Conservation (phyloP, 208 protist species). For the Leishmania gerbilli region DNA sequence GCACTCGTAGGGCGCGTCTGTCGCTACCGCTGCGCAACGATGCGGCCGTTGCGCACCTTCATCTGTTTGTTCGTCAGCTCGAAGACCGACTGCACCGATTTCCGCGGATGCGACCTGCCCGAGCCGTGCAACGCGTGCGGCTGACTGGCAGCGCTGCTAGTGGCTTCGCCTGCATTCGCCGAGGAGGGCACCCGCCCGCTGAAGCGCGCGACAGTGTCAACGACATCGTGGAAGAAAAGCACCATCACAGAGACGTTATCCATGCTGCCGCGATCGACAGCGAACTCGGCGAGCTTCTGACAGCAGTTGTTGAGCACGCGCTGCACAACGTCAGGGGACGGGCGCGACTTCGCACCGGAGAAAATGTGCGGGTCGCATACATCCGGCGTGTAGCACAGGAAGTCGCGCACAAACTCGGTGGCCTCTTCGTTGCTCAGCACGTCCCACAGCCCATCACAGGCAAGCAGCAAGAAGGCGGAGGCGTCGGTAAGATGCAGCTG, state of each 20-base stretch:
- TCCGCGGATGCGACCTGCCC: slow-evolving; percentile 9
- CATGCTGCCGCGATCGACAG: slow-evolving; percentile 76
- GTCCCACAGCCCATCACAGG: slow-evolving; percentile 91
- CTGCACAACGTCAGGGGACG: slow-evolving; percentile 46
- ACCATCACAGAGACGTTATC: slow-evolving; percentile 84
- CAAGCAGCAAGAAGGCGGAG: slow-evolving; percentile 76
- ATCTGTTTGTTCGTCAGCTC: slow-evolving; percentile 29
- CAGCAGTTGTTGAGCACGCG: slow-evolving; percentile 74
- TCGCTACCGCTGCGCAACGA: slow-evolving; percentile 20
- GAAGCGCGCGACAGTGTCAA: slow-evolving; percentile 64
- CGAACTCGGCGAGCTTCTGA: slow-evolving; percentile 82
- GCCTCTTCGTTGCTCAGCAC: slow-evolving; percentile 86
- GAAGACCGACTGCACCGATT: slow-evolving; percentile 14
- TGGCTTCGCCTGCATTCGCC: not conserved
- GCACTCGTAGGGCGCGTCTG: not conserved
- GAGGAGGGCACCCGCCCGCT: slow-evolving; percentile 7
- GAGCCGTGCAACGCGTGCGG: not conserved
- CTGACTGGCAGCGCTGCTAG: slow-evolving; percentile 1
- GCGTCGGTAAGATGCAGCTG: slow-evolving; percentile 77
- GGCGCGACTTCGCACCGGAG: slow-evolving; percentile 39
- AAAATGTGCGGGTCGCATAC: slow-evolving; percentile 41
- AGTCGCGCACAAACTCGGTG: slow-evolving; percentile 77
- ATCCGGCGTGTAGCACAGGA: slow-evolving; percentile 76
- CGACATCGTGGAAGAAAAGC: slow-evolving; percentile 83
- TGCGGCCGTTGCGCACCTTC: slow-evolving; percentile 32